Evolutionary conservation across 768 basidiomycete genomes (phyloP).

Genomic region (Xerocomellus dryophilus): DNA sequence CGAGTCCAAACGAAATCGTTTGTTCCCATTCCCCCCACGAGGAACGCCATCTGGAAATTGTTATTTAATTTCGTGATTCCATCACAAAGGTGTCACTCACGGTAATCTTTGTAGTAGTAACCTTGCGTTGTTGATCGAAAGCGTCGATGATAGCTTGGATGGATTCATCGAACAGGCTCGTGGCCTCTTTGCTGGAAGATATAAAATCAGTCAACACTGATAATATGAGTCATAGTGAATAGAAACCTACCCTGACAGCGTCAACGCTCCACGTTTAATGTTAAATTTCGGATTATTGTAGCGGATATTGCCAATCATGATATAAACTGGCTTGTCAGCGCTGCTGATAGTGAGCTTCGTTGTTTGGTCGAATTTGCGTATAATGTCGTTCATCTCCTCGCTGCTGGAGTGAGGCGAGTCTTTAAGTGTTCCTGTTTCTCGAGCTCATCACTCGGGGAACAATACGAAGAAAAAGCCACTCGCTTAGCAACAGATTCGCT

Average conservation of each 20-base stretch:
- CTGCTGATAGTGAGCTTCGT: slow-evolving; percentile 7
- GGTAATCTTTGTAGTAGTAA: neutral
- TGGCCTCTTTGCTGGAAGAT: slow-evolving; percentile 1
- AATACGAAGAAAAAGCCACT: neutral
- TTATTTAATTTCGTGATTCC: neutral
- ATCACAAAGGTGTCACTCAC: neutral
- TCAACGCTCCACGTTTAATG: slow-evolving; percentile 6
- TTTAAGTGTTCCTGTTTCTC: slow-evolving; percentile 3
- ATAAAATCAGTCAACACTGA: neutral
- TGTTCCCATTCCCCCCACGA: slow-evolving; percentile 9
- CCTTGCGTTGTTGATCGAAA: slow-evolving; percentile 9
- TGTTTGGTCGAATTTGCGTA: slow-evolving; percentile 5
- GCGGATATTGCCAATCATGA: neutral
- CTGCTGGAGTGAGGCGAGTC: neutral
- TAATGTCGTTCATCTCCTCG: slow-evolving; percentile 4
- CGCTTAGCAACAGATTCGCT: slow-evolving; percentile 34
- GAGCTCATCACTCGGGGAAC: neutral
- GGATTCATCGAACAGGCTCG: slow-evolving; percentile 5
- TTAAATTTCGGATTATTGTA: neutral
- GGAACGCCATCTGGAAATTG: slow-evolving; percentile 6
- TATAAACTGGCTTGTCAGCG: neutral
- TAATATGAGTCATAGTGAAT: neutral
- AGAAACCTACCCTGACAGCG: slow-evolving; percentile 4
- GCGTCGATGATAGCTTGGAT: slow-evolving; percentile 12
- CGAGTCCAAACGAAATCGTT: slow-evolving; percentile 8